phyloP scores from a whole-genome alignment of 768 basidiomycete genomes.

The Fistulinella prunicolor region DNA sequence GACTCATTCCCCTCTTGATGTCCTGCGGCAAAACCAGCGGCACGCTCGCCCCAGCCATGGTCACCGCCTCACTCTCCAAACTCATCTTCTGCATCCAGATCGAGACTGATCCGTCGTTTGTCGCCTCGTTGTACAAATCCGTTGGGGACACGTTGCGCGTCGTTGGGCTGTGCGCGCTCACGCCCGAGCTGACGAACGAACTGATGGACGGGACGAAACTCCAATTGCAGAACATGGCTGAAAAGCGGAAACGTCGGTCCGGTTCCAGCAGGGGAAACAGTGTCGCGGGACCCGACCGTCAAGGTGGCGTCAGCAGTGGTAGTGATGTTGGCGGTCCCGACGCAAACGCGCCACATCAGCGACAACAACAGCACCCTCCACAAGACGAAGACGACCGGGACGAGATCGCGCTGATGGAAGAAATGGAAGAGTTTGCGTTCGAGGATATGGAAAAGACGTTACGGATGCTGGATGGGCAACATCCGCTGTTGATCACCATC shows the following conservation, averaged over 20 bases:
- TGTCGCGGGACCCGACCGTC: too few species aligned
- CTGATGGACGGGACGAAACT: conserved; percentile 68
- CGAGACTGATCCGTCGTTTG: conserved; percentile 76
- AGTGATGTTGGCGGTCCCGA: neutral
- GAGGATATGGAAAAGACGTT: conserved; percentile 77
- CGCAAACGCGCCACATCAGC: too few species aligned
- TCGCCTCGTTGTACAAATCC: conserved; percentile 72
- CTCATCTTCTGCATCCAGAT: conserved; percentile 58
- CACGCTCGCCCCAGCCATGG: conserved; percentile 66
- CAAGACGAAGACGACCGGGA: conserved; percentile 54
- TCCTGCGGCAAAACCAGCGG: conserved; percentile 63
- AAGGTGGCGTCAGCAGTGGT: conserved; percentile 4
- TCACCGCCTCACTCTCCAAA: conserved; percentile 63
- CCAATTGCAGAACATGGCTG: conserved; percentile 67
- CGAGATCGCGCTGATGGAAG: conserved; percentile 69
- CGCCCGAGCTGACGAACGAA: conserved; percentile 50
- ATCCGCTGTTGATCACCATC: conserved; percentile 67
- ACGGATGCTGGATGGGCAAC: conserved; percentile 49
- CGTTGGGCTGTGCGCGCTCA: conserved; percentile 52
- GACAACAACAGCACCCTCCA: neutral
- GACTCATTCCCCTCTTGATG: conserved; percentile 70
- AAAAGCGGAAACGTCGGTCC: conserved; percentile 58
- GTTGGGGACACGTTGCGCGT: conserved; percentile 60
- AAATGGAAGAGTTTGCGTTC: conserved; percentile 79
- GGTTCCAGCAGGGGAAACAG: too few species aligned